Conservation (phyloP, 2,329 filamentous ascomycete species). For the Pseudocercospora musae region DNA sequence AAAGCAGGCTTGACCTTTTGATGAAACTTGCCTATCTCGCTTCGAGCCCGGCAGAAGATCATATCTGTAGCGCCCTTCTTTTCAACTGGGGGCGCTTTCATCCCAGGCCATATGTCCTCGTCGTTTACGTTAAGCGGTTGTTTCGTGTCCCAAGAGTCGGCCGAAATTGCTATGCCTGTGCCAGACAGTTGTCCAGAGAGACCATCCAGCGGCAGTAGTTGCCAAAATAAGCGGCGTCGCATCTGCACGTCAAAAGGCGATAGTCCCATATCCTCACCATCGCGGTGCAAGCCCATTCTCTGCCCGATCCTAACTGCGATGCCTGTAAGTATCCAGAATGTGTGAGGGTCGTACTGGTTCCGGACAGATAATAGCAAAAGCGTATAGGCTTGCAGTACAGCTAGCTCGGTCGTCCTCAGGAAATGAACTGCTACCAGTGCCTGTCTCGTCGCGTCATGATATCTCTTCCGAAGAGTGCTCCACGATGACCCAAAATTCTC, state of each 20-base stretch:
- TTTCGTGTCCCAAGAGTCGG: slow-evolving; percentile 33
- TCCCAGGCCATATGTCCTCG: slow-evolving; percentile 41
- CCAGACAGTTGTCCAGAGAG: slow-evolving; percentile 32
- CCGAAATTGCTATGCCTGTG: slow-evolving; percentile 28
- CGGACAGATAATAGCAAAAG: slow-evolving; percentile 54
- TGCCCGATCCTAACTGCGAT: slow-evolving; percentile 60
- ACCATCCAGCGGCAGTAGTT: slow-evolving; percentile 59
- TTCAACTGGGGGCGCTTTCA: slow-evolving; percentile 45
- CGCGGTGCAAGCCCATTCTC: slow-evolving; percentile 60
- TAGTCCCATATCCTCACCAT: slow-evolving; percentile 52
- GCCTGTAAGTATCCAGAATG: slow-evolving; percentile 63
- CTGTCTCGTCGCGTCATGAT: slow-evolving; percentile 54
- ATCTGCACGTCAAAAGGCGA: slow-evolving; percentile 57
- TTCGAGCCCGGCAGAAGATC: slow-evolving; percentile 46
- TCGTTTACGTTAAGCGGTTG: slow-evolving; percentile 38
- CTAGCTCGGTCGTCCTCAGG: slow-evolving; percentile 62
- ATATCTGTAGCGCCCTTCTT: slow-evolving; percentile 54
- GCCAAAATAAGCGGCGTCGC: slow-evolving; percentile 60
- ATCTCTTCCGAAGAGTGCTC: slow-evolving; percentile 15
- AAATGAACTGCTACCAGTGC: slow-evolving; percentile 65
- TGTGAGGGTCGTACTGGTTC: slow-evolving; percentile 46
- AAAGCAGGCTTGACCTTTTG: slow-evolving; percentile 22
- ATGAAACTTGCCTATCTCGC: slow-evolving; percentile 43
- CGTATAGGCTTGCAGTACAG: slow-evolving; percentile 64
- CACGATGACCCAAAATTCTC: slow-evolving; percentile 51